Conservation (phyloP, 805 yeast genomes). For the Nakazawaea siamensis region DNA sequence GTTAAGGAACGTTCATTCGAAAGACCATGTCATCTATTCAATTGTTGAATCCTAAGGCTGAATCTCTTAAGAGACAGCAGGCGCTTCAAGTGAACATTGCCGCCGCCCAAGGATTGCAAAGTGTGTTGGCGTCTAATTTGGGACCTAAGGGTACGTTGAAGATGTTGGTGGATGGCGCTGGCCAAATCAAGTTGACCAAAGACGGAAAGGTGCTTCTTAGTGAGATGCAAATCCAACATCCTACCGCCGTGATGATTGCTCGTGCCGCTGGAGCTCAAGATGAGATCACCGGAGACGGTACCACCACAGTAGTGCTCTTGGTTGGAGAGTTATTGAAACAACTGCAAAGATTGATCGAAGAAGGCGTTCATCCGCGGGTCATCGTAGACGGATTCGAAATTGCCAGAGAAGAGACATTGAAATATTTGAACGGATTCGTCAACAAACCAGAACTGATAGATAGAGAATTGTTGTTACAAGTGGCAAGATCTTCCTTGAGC, state of each 20-base stretch:
- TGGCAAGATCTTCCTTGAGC: conserved; percentile 80
- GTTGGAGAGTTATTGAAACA: conserved; percentile 94
- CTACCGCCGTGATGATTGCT: conserved; percentile 87
- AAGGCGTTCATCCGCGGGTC: conserved; percentile 94
- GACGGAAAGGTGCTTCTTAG: conserved; percentile 91
- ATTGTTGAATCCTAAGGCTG: conserved; percentile 93
- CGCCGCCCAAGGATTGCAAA: conserved; percentile 96
- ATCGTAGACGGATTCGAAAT: conserved; percentile 91
- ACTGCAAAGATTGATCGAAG: conserved; percentile 84
- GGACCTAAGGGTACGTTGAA: conserved; percentile 97
- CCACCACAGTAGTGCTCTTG: conserved; percentile 87
- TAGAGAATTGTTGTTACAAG: conserved; percentile 84
- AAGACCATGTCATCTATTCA: conserved; percentile 43
- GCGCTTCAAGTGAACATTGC: conserved; percentile 92
- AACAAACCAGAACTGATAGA: conserved; percentile 46
- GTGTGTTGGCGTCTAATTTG: conserved; percentile 80
- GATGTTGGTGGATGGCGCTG: conserved; percentile 95
- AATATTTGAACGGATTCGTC: conserved; percentile 63
- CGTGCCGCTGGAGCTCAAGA: conserved; percentile 98
- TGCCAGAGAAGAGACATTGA: conserved; percentile 71
- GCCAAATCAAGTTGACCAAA: conserved; percentile 89
- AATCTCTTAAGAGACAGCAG: conserved; percentile 89
- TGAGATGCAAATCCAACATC: conserved; percentile 95
- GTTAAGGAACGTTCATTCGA: not conserved
- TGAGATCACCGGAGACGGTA: conserved; percentile 99